phyloP scores from a whole-genome alignment of 495 filamentous ascomycete species.

The Zalerion maritima region DNA sequence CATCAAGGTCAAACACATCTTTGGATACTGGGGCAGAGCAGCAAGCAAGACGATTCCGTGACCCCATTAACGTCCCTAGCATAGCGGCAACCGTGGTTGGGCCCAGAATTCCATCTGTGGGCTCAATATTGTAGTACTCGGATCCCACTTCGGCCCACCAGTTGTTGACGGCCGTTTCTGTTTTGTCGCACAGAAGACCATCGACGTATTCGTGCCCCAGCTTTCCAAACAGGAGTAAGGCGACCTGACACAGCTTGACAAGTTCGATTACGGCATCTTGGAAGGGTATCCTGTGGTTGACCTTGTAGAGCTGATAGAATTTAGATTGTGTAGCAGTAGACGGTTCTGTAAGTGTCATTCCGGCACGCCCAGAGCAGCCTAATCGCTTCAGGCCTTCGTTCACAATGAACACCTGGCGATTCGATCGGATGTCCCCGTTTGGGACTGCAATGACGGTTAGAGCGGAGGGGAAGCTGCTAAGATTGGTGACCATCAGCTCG shows the following conservation, averaged over 20 bases:
- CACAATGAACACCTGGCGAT: conserved; percentile 78
- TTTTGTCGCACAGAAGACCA: conserved; percentile 83
- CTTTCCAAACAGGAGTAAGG: conserved; percentile 76
- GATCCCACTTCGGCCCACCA: conserved; percentile 95
- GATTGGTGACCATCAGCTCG: conserved; percentile 82
- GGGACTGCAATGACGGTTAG: conserved; percentile 81
- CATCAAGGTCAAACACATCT: conserved; percentile 77
- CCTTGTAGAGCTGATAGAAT: conserved; percentile 81
- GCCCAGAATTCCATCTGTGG: conserved; percentile 78
- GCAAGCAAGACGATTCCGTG: conserved; percentile 72
- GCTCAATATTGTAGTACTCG: conserved; percentile 80
- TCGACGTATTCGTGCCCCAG: conserved; percentile 82
- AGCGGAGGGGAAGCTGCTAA: conserved; percentile 77
- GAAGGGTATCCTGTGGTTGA: conserved; percentile 63
- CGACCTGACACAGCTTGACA: conserved; percentile 83
- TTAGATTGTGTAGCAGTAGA: conserved; percentile 73
- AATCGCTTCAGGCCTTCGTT: conserved; percentile 90
- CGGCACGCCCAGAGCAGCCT: conserved; percentile 80
- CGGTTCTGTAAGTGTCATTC: conserved; percentile 62
- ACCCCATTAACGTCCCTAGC: conserved; percentile 75
- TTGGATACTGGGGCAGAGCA: conserved; percentile 71
- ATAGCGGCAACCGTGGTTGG: conserved; percentile 85
- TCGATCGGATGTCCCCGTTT: conserved; percentile 66
- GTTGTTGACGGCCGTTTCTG: conserved; percentile 76
- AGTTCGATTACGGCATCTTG: conserved; percentile 70